Evolutionary conservation across 495 filamentous ascomycete genomes (phyloP), one percentile per base, ranked within the genome.

Genomic region (Tetracladium setigerum): DNA sequence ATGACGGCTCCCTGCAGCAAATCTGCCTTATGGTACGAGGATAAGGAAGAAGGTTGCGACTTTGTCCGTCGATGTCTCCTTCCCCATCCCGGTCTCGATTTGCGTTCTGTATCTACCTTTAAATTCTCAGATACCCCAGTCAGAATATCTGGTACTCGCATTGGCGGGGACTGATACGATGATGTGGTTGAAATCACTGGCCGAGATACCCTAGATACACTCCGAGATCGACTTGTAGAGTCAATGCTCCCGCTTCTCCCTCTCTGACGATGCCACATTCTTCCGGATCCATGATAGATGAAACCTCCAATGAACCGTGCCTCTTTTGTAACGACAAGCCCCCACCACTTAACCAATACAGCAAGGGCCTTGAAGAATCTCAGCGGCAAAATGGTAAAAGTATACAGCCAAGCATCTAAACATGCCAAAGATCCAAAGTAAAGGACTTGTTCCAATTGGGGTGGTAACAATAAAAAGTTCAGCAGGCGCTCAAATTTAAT

Each of bases 401-500:
- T 89, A 64, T 94, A 89, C 4, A 97, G 74, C 92, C 91, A 99
- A n/a, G 89, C 83, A 68, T 99, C 92, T 27, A 97, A 69, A 63
- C 92, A 97, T 24, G 91, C 87, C 17, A 96, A 59, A 9, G 84
- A 78, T 6, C 92, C 92, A 67, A 99, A 97, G 55, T 77, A 79
- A 15, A 99, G 72, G 1, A 88, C 77, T 45, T 83, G 78, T 65
- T 99, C 92, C n/a, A 99, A 68, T 42, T 81, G 82, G 7, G 76
- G 79, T 7, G 91, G 88, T 5, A 97, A 69, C 15, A 87, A 65
- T 7, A 97, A 67, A 62, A 95, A 91, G 60, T 97, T 95, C 47
- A 84, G 70, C n/a, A 99, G 72, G 38, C 92, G 79, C 59, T 97
- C 89, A 44, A 97, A 82, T 58, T 95, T 96, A 55, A 95, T 75